These are phyloP conservation scores for Ustilago lituana DNA, from an alignment of 1,284 basidiomycete species.

Conservation along the genomic window DNA sequence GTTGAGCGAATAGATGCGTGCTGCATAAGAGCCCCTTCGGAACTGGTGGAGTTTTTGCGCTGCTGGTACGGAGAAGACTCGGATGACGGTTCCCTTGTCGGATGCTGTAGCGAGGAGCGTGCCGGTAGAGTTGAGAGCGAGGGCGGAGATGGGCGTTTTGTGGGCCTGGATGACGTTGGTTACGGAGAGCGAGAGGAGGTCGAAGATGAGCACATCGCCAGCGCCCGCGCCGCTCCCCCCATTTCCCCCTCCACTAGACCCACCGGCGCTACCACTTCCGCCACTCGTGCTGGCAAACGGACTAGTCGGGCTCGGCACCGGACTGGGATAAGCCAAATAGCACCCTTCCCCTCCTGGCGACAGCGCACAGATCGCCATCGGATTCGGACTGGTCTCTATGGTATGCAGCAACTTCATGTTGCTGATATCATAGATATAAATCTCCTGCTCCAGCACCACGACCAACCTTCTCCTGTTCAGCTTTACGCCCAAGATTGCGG, in stretches of 20 bases:
- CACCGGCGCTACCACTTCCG: conserved; percentile 65
- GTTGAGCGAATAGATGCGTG: conserved; percentile 87
- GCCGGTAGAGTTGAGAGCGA: conserved; percentile 86
- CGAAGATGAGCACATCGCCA: conserved; percentile 73
- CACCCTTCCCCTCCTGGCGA: conserved; percentile 95
- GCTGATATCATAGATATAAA: conserved; percentile 98
- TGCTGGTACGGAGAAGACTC: conserved; percentile 89
- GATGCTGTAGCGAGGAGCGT: conserved; percentile 91
- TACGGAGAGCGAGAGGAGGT: conserved; percentile 87
- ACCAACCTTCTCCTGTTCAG: conserved; percentile 95
- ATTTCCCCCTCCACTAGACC: not conserved
- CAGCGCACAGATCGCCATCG: conserved; percentile 92
- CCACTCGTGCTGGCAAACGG: conserved; percentile 61
- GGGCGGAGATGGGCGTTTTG: conserved; percentile 87
- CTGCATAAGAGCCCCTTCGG: conserved; percentile 84
- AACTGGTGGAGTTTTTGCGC: conserved; percentile 96
- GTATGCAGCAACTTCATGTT: conserved; percentile 98
- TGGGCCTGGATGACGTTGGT: conserved; percentile 97
- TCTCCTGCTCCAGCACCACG: conserved; percentile 92
- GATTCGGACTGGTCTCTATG: conserved; percentile 95
- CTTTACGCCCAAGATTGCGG: conserved; percentile 93
- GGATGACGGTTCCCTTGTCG: conserved; percentile 96
- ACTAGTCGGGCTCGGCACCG: conserved; percentile 82
- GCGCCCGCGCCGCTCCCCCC: not conserved
- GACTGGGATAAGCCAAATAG: conserved; percentile 94